Conservation (phyloP, 2,329 filamentous ascomycete species). For the Hymenoscyphus fraxineus region DNA sequence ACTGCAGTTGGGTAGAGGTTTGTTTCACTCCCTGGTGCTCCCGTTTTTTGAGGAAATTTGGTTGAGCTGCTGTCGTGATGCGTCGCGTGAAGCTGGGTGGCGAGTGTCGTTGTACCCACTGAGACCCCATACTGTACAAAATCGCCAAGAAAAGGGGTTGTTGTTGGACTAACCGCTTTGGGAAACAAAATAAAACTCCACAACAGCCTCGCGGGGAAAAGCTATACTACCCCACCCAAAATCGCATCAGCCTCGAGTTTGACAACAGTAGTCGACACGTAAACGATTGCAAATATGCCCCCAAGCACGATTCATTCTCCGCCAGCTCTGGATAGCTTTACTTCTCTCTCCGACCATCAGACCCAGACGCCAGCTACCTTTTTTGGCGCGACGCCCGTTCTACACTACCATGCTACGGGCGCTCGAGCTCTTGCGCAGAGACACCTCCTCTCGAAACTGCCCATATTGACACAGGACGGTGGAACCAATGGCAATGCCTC, state of each 20-base stretch:
- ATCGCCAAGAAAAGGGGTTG: too few species aligned
- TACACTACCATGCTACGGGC: constrained; percentile 58
- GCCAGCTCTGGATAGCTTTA: constrained; percentile 58
- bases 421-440: constrained; percentile 56
- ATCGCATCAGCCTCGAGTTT: not conserved
- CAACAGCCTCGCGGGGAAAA: not conserved
- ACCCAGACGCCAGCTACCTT: constrained; percentile 70
- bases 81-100: too few species aligned
- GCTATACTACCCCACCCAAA: not conserved
- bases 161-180: not conserved
- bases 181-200: too few species aligned
- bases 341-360: constrained; percentile 64
- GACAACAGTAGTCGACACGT: not conserved
- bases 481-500: not conserved
- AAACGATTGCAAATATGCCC: constrained; percentile 25
- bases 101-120: too few species aligned
- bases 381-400: constrained; percentile 65
- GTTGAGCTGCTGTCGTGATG: too few species aligned
- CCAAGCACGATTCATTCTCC: constrained; percentile 52
- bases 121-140: too few species aligned
- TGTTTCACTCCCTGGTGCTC: too few species aligned
- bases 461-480: constrained; percentile 49
- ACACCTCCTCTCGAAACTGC: constrained; percentile 52
- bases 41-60: too few species aligned
- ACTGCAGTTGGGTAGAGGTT: too few species aligned